Evolutionary conservation across 2,329 filamentous ascomycete genomes (phyloP), one percentile per base, ranked within the genome.

Genomic region (Neopestalotiopsis sp.): DNA sequence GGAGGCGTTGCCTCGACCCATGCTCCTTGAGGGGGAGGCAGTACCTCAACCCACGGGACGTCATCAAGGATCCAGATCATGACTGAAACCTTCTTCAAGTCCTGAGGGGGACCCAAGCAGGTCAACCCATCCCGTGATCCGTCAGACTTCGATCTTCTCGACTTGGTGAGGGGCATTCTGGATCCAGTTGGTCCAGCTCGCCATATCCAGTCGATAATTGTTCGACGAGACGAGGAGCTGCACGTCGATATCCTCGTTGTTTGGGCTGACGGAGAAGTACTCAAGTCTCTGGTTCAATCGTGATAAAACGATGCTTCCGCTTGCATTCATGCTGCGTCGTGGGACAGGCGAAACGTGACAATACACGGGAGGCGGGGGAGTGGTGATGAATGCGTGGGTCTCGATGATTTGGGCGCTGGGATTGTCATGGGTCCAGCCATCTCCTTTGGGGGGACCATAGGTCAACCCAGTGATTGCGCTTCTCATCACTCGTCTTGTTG

Each of bases 181-280:
- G 12, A 65, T 65, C 68, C 68, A 69, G 3, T 67, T 20, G 40
- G 49, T 65, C 68, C 68, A 69, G 49, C 34, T 38, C 4, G 38
- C 40, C 1, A 67, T 3, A 28, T 65, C 20, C 1, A 52, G 17
- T 9, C 34, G n/a, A 28, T 61, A 10, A 2, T 45, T 49, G n/a
- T 45, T 45, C 17, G 40, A 28, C 24, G 13, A 28, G 14, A 67
- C 30, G 30, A 4, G 52, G 12, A 67, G 34, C 32, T 61, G 32
- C 17, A 69, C 59, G 40, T 69, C 42, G 10, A 58, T 12, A 4
- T 66, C 57, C 12, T 65, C 34, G 3, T 34, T 34, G 12, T 28
- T 13, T 17, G n/a, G 28, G 4, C 34, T 12, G 24, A 4, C 30
- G 14, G 45, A 24, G 45, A 56, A 57, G 28, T 24, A 49, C 17